Evolutionary conservation across 2,329 filamentous ascomycete genomes (phyloP).

Genomic region (Claviceps digitariae): DNA sequence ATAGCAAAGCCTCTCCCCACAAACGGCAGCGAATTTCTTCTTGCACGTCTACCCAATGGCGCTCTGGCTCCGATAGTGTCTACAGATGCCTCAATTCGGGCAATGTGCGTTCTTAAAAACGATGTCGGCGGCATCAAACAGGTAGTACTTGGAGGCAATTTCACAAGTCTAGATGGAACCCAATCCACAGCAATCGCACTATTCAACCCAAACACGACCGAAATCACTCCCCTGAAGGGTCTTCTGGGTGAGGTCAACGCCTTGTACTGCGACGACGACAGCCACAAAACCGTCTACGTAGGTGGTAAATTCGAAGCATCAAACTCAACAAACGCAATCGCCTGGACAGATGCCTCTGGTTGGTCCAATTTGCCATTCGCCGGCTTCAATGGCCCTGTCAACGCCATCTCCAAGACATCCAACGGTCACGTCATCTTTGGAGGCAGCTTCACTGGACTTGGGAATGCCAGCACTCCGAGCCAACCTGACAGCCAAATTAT

Average conservation of each 20-base stretch:
- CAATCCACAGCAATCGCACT: constrained; percentile 68
- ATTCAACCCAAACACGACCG: constrained; percentile 59
- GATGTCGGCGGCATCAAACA: constrained; percentile 54
- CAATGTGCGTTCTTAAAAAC: constrained; percentile 70
- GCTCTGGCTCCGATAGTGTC: constrained; percentile 60
- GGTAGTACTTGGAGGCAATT: constrained; percentile 84
- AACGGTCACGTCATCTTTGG: constrained; percentile 86
- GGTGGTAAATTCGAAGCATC: constrained; percentile 71
- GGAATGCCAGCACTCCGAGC: constrained; percentile 59
- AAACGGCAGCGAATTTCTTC: constrained; percentile 70
- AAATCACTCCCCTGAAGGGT: constrained; percentile 63
- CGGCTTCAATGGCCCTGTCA: constrained; percentile 88
- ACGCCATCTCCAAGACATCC: constrained; percentile 65
- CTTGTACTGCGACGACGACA: constrained; percentile 64
- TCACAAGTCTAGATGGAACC: constrained; percentile 72
- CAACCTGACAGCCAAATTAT: constrained; percentile 63
- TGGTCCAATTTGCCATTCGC: constrained; percentile 80
- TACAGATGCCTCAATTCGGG: constrained; percentile 71
- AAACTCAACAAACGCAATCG: constrained; percentile 81
- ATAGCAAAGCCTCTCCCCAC: constrained; percentile 50
- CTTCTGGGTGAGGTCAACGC: constrained; percentile 72
- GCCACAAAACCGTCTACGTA: constrained; percentile 70
- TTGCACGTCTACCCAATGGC: constrained; percentile 75
- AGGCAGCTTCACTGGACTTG: constrained; percentile 75
- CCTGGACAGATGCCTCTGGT: constrained; percentile 54